These are phyloP conservation scores for Cornus controversa DNA, from an alignment of 148 eudicot species.

Conservation along the genomic window DNA sequence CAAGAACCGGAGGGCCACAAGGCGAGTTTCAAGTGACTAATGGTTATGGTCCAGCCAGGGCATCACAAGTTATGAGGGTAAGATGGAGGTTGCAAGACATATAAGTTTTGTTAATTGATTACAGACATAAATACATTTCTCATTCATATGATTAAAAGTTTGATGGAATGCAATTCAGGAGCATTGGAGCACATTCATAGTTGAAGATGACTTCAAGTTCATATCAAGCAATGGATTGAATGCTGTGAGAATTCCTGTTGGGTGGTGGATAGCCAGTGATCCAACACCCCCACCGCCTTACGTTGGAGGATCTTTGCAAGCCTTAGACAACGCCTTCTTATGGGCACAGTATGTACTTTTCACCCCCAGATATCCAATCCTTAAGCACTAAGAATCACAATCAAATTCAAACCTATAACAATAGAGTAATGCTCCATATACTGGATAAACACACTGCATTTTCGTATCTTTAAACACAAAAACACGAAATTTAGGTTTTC, in stretches of 20 bases:
- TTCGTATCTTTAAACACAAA: too few relatives aligned
- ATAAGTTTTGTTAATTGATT: background rate
- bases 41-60: constrained; percentile 58
- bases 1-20: constrained; percentile 12
- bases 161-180: constrained; percentile 26
- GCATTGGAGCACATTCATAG: constrained; percentile 65
- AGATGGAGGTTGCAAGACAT: background rate
- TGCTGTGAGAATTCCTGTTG: constrained; percentile 71
- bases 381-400: background rate
- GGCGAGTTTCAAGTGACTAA: constrained; percentile 75
- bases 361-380: background rate
- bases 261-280: constrained; percentile 75
- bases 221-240: constrained; percentile 56
- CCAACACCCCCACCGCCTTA: constrained; percentile 60
- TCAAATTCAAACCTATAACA: too few relatives aligned
- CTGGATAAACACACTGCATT: too few relatives aligned
- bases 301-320: constrained; percentile 58
- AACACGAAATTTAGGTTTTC: too few relatives aligned
- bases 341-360: constrained; percentile 61
- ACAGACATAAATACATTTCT: too few relatives aligned
- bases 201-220: constrained; percentile 63
- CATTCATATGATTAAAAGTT: background rate
- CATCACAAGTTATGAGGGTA: constrained; percentile 47
- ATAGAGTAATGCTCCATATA: too few relatives aligned
- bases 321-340: constrained; percentile 62